Conservation (phyloP, 73 alveolate genomes). For the Paramecium octaurelia region DNA sequence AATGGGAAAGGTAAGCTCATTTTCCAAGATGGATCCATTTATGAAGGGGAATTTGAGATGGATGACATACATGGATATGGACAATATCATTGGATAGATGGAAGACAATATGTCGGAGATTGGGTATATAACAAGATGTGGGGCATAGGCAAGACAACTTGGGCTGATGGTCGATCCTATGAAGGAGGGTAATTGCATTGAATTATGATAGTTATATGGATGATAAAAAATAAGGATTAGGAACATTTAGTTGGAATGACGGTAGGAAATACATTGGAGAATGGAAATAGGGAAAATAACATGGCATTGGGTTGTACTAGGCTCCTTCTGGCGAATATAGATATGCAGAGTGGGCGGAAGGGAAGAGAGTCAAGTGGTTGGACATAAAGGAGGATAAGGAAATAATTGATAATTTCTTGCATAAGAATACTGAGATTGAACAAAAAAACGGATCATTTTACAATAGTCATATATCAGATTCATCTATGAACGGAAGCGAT, state of each 20-base stretch:
- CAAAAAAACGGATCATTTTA: neutral
- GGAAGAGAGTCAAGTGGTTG: conserved; percentile 52
- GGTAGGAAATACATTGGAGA: conserved; percentile 65
- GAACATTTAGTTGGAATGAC: neutral
- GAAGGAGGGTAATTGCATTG: neutral
- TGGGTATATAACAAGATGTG: conserved; percentile 72
- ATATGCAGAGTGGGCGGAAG: conserved; percentile 62
- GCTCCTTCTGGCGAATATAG: conserved; percentile 29
- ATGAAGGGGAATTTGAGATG: neutral
- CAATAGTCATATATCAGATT: neutral
- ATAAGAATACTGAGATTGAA: neutral
- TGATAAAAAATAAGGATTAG: conserved; percentile 45
- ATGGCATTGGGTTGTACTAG: conserved; percentile 56
- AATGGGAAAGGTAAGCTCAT: conserved; percentile 55
- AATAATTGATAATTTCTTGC: neutral
- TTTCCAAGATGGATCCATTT: conserved; percentile 65
- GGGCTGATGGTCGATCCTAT: conserved; percentile 67
- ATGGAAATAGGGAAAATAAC: conserved; percentile 67
- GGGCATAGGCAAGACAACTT: conserved; percentile 71
- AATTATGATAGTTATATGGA: conserved; percentile 11
- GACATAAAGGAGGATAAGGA: neutral
- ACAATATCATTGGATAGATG: conserved; percentile 68
- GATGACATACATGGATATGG: conserved; percentile 59
- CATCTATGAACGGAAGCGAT: neutral
- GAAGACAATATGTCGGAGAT: conserved; percentile 74